These are phyloP conservation scores for Aurinia saxatilis DNA, from an alignment of 345 rosid genomes.

Conservation along the genomic window DNA sequence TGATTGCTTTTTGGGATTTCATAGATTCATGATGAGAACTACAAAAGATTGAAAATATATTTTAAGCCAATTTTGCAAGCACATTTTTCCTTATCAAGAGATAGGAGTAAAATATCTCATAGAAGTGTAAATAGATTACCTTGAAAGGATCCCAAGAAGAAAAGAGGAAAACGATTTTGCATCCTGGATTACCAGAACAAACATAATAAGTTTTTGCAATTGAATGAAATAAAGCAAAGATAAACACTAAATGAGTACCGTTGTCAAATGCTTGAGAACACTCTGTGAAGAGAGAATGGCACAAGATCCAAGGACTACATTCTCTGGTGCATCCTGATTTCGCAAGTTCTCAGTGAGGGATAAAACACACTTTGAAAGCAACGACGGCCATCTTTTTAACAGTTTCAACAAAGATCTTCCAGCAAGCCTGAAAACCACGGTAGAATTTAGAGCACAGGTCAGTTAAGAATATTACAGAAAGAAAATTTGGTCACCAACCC, in stretches of 20 bases:
- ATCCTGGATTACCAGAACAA: constrained; percentile 54
- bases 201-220: constrained; percentile 19
- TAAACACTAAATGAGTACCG: constrained; percentile 38
- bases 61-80: constrained; percentile 1
- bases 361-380: constrained; percentile 80
- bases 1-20: constrained; percentile 91
- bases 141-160: constrained; percentile 82
- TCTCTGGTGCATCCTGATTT: constrained; percentile 58
- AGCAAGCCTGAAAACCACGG: constrained; percentile 66
- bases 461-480: constrained; percentile 1
- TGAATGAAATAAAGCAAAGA: constrained; percentile 13
- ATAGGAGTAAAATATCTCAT: background rate
- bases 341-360: constrained; percentile 61
- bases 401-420: constrained; percentile 85
- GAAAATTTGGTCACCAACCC: background rate
- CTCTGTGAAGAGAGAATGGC: constrained; percentile 85
- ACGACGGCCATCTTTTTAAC: constrained; percentile 91
- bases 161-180: constrained; percentile 68
- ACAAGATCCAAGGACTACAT: constrained; percentile 89
- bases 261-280: constrained; percentile 88
- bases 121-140: constrained; percentile 40
- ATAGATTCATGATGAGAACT: constrained; percentile 95
- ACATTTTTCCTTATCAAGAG: background rate
- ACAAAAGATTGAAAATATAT: constrained; percentile 25
- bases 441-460: constrained; percentile 2